Base-by-base conservation (phyloP, 1,284 basidiomycete species). In the Ustilago sp. region DNA sequence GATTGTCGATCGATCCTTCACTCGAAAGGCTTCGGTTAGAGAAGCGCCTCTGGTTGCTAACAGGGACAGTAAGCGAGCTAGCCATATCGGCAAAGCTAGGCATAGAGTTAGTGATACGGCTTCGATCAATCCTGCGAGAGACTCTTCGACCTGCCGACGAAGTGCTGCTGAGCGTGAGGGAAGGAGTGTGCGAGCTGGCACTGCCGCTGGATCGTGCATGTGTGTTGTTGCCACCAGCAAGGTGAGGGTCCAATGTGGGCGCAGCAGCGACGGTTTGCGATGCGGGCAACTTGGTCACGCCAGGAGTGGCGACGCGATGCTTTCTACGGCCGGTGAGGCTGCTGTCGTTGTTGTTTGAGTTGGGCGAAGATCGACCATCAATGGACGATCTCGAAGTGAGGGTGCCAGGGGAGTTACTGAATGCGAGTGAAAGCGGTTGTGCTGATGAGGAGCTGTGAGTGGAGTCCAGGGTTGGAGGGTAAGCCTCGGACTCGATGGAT, bases 1-100 rank as follows among this genome's bases (percentile, higher is more conserved):
- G 73, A 53, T 60, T 69, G 52, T 74, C 72, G 32, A 66, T 23
- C 39, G 73, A 75, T 52, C 63, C 68, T 13, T 75, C 73, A 36
- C 67, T 75, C 28, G 73, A 75, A 23, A 67, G 51, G 41, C 73
- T 75, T 54, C 73, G 67, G 36, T 56, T 70, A 6, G 73, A 70
- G 36, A 63, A 39, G 2, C 67, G 59, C 32, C 73, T 69, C 50
- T 67, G 60, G 13, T 63, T 53, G 31, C 39, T 15, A 8, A 61
- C 53, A 8, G 73, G 63, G 28, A 70, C 64, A 3, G 57, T 48
- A 8, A 70, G 56, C 8, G 63, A 53, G 73, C 57, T 66, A n/a
- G 63, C 73, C 53, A 70, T 62, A 52, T 67, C 41, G 59, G 58
- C 68, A 38, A 70, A 63, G 53, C 65, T 70, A 1, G 63, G 73